Conservation (phyloP, 2,329 filamentous ascomycete genomes). For the Trichoderma atrobrunneum region DNA sequence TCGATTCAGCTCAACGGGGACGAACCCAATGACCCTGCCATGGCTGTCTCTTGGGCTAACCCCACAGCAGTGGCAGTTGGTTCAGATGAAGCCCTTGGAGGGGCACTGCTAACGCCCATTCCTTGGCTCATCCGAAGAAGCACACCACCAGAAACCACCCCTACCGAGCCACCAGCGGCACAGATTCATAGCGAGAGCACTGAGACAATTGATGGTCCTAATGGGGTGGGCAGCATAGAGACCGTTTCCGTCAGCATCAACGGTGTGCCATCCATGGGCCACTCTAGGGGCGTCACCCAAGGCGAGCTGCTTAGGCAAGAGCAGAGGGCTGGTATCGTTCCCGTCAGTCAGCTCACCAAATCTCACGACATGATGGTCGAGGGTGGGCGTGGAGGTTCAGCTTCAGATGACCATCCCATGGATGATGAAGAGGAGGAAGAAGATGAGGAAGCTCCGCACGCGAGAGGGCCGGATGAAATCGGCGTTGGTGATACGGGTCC, state of each 20-base stretch:
- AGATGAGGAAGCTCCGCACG: constrained; percentile 70
- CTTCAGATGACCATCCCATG: constrained; percentile 35
- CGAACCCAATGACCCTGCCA: constrained; percentile 41
- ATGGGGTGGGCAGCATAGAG: constrained; percentile 75
- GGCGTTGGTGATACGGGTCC: constrained; percentile 84
- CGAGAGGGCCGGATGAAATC: constrained; percentile 78
- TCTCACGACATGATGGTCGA: constrained; percentile 34
- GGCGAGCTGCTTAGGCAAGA: constrained; percentile 84
- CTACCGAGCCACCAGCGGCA: constrained; percentile 25
- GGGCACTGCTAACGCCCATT: constrained; percentile 88
- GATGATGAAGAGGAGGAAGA: constrained; percentile 42
- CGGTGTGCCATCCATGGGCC: constrained; percentile 56
- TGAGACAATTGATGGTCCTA: constrained; percentile 77
- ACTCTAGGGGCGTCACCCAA: constrained; percentile 65
- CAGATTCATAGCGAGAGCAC: constrained; percentile 68
- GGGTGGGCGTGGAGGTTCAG: constrained; percentile 30
- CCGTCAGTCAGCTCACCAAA: constrained; percentile 58
- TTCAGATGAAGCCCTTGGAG: constrained; percentile 84
- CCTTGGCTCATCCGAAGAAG: constrained; percentile 68
- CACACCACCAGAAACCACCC: constrained; percentile 30
- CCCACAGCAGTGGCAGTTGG: constrained; percentile 56
- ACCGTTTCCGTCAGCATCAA: constrained; percentile 76
- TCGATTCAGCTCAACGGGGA: constrained; percentile 61
- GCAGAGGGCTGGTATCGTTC: constrained; percentile 76
- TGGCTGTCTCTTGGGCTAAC: constrained; percentile 47